phyloP scores from a whole-genome alignment of 495 filamentous ascomycete genomes.

The Penicillium soppii region DNA sequence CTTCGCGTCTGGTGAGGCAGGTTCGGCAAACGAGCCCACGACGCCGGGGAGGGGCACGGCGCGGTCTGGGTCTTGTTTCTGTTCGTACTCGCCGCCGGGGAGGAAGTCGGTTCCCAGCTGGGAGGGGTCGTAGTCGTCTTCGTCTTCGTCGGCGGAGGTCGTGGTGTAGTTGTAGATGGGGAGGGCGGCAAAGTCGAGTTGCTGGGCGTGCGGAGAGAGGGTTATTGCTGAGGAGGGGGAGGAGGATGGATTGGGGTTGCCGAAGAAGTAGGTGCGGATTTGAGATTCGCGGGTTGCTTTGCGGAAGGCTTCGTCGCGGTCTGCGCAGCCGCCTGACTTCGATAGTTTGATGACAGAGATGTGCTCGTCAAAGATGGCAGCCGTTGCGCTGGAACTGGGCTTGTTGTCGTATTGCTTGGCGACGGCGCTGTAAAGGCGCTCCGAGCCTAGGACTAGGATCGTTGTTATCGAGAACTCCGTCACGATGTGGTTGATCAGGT shows the following conservation, averaged over 20 bases:
- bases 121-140: constrained; percentile 46
- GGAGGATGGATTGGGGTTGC: constrained; percentile 48
- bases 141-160: constrained; percentile 41
- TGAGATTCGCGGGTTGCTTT: constrained; percentile 67
- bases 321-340: constrained; percentile 85
- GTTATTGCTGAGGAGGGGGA: constrained; percentile 56
- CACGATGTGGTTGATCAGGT: constrained; percentile 77
- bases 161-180: constrained; percentile 64
- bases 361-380: constrained; percentile 51
- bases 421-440: constrained; percentile 77
- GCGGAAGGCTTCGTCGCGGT: constrained; percentile 74
- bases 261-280: constrained; percentile 94
- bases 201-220: constrained; percentile 80
- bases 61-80: constrained; percentile 20
- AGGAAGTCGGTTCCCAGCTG: constrained; percentile 43
- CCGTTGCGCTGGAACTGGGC: constrained; percentile 51
- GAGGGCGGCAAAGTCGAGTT: constrained; percentile 70
- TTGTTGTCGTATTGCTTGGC: constrained; percentile 67
- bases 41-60: constrained; percentile 25
- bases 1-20: neutral
- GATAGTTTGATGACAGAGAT: constrained; percentile 75
- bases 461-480: constrained; percentile 85
- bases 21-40: constrained; percentile 18
- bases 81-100: constrained; percentile 41
- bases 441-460: constrained; percentile 81